Evolutionary conservation across 345 rosid species (phyloP).

Genomic region (Raphanus sativus): DNA sequence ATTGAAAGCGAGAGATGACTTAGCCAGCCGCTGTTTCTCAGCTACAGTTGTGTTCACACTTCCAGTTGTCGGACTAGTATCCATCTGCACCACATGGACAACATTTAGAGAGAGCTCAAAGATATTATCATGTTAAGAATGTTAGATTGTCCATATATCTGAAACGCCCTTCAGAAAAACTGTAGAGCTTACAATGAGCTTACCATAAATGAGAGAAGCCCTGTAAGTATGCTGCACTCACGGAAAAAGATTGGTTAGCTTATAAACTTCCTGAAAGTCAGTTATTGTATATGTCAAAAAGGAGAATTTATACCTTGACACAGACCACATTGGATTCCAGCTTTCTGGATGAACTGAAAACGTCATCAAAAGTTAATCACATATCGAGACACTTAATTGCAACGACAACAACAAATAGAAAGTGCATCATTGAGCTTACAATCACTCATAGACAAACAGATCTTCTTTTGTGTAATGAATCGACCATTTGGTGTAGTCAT

Average conservation of each 20-base stretch:
- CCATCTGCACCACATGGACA: slow-evolving; percentile 60
- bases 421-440: slow-evolving; percentile 54
- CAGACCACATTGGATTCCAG: slow-evolving; percentile 99
- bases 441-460: slow-evolving; percentile 98
- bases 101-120: slow-evolving; percentile 3
- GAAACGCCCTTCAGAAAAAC: not conserved
- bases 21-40: slow-evolving; percentile 90
- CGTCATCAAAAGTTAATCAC: slow-evolving; percentile 19
- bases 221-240: slow-evolving; percentile 91
- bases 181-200: slow-evolving; percentile 37
- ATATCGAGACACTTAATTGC: not conserved
- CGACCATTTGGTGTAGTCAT: slow-evolving; percentile 98
- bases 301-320: slow-evolving; percentile 64
- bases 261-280: not conserved
- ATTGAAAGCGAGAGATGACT: slow-evolving; percentile 88
- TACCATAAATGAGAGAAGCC: slow-evolving; percentile 99
- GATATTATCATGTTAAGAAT: not conserved
- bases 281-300: not conserved
- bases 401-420: not conserved
- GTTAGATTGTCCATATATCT: not conserved
- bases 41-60: slow-evolving; percentile 74
- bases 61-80: slow-evolving; percentile 95
- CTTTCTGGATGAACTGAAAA: slow-evolving; percentile 97
- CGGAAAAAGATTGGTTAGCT: not conserved
- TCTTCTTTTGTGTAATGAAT: slow-evolving; percentile 92